Evolutionary conservation across 495 filamentous ascomycete species (phyloP), one percentile per base, ranked within the genome.

Genomic region (Pyrenula massariospora): DNA sequence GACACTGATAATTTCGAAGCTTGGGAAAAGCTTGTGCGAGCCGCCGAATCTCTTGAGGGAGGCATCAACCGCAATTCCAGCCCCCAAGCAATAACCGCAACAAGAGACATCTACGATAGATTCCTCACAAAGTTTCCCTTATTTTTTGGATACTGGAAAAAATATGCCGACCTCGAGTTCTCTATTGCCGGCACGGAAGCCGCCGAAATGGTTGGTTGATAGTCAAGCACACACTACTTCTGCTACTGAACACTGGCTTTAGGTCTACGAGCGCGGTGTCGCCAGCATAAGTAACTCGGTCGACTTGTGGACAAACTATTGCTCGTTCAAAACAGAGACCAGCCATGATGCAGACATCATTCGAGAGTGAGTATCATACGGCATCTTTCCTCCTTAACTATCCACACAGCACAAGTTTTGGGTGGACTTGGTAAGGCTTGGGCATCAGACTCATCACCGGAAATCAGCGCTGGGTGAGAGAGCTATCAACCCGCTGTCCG

Each of bases 61-160:
- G 93, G 93, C 12, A 80, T 99, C 55, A 97, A 91, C 63, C 85
- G 94, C 57, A 97, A 99, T 68, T 96, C 93, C 54, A 96, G 87
- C 63, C 91, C 94, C 3, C 87, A 95, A 65, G 88, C 93, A 3
- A 91, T 99, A 62, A 85, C 87, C 22, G 84, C 89, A 10, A 84
- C 86, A 25, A 84, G 93, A 63, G 81, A 86, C 62, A 79, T 85
- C 54, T 97, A 95, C 69, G 94, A 99, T 67, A 82, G 87, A 10
- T 92, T 99, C 65, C 83, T 99, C 10, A 85, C 89, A 55, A 96
- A 95, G 66, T 99, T 96, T 64, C 93, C 93, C 1, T 77, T 97
- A 22, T 81, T 97, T 1, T 99, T 96, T 66, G 93, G 91, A 48
- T 99, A 96, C 71, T 99, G 93, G 93, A 96, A 96, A 75, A 97